Evolutionary conservation across 257 asterid species (phyloP), one percentile per base, ranked within the genome.

Genomic region (Cordia subcordata): DNA sequence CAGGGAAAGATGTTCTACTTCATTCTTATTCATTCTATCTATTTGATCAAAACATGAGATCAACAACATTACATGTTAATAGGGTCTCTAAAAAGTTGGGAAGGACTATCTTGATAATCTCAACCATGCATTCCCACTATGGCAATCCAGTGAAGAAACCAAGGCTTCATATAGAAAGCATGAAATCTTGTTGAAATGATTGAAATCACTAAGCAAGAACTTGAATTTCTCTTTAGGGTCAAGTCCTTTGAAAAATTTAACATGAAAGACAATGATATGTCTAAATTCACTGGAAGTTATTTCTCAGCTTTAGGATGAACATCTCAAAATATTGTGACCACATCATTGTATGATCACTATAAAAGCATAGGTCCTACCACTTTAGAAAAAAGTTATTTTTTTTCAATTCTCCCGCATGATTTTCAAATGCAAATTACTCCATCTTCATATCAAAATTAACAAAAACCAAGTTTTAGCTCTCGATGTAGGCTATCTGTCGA

Each of bases 1-100:
- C 87, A 92, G 98, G 96, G 95, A 46, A 69, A 86, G 68, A 81
- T 88, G 97, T 88, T 92, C 67, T 88, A 88, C 81, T 84, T 92
- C 85, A 86, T n/a, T n/a, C n/a, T n/a, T n/a, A 88, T 76, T 76
- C 96, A 53, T 86, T 83, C 72, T 81, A 89, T 71, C 82, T 92
- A 69, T 86, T 92, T 47, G 89, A 88, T 65, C 78, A 71, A 19
- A 81, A 75, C 45, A 88, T 84, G 98, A 79, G 84, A 67, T 80
- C 86, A 45, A 88, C 97, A 35, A 62, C 91, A 27, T 64, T 86
- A 20, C 83, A 71, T 52, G 95, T 96, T 57, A 58, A 85, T 65
- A 81, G 68, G 68, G 78, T 86, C 8, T 80, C 94, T 1, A 88
- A 84, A 63, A 84, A 75, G 74, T 78, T 88, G 12, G 97, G 89